phyloP scores from a whole-genome alignment of 2,329 filamentous ascomycete species.

The Leptosphaerulina australis region DNA sequence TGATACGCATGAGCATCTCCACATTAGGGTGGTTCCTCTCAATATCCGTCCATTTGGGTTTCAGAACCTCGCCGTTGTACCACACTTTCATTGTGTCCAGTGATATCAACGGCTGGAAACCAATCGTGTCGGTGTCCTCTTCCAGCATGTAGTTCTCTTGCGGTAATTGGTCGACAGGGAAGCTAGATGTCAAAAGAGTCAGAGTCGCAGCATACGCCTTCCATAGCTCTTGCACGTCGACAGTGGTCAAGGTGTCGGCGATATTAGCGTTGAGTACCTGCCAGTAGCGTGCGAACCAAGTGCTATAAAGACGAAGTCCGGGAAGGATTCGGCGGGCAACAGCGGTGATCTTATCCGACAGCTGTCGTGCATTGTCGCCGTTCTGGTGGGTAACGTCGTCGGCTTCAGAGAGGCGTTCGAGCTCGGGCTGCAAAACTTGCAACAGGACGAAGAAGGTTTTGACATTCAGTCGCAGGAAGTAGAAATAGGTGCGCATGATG shows the following conservation, averaged over 20 bases:
- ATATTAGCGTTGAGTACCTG: constrained; percentile 60
- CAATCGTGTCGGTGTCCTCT: constrained; percentile 70
- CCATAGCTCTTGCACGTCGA: constrained; percentile 68
- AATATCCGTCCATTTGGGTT: constrained; percentile 61
- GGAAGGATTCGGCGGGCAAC: constrained; percentile 68
- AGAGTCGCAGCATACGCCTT: constrained; percentile 68
- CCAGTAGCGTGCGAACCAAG: constrained; percentile 67
- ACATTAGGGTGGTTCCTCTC: constrained; percentile 63
- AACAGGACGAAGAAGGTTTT: constrained; percentile 76
- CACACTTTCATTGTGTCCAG: constrained; percentile 59
- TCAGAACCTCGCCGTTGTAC: constrained; percentile 55
- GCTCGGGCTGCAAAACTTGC: constrained; percentile 71
- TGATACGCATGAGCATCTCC: constrained; percentile 71
- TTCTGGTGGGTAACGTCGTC: constrained; percentile 55
- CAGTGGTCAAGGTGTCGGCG: constrained; percentile 60
- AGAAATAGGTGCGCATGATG: constrained; percentile 56
- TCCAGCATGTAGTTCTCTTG: constrained; percentile 67
- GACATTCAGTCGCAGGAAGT: constrained; percentile 77
- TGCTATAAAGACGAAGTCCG: constrained; percentile 69
- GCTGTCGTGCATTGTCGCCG: constrained; percentile 41
- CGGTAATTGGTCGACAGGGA: constrained; percentile 63
- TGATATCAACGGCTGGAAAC: constrained; percentile 65
- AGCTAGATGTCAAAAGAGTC: constrained; percentile 64
- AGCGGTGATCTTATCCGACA: constrained; percentile 61
- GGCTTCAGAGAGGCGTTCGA: constrained; percentile 61